These are phyloP conservation scores for Apophysomyces trapeziformis DNA, from an alignment of 371 early-diverging fungal species.

Conservation along the genomic window DNA sequence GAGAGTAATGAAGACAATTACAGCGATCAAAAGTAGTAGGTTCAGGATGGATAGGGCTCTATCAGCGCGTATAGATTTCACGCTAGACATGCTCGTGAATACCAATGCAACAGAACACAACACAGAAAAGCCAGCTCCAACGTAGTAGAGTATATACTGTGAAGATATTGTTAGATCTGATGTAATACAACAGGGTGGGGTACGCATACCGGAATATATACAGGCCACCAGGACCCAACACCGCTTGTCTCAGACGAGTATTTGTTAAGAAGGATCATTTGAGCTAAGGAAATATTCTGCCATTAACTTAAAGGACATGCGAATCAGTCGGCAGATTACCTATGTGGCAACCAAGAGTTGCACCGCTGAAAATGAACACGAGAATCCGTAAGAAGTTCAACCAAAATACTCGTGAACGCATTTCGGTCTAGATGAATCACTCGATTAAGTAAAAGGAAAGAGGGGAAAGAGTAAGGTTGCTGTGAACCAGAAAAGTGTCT, in stretches of 20 bases:
- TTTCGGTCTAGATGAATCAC: not conserved
- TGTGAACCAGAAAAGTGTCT: no score
- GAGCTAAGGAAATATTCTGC: conserved; percentile 21
- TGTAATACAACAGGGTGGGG: not conserved
- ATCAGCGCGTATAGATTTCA: conserved; percentile 31
- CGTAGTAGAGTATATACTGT: conserved; percentile 48
- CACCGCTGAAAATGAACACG: conserved; percentile 20
- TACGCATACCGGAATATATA: conserved; percentile 32
- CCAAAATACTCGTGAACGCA: conserved; percentile 26
- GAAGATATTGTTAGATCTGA: not conserved
- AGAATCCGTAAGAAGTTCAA: conserved; percentile 21
- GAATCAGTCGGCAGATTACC: conserved; percentile 11
- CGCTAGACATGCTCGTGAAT: conserved; percentile 19
- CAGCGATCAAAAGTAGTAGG: conserved; percentile 30
- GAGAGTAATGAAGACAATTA: conserved; percentile 39
- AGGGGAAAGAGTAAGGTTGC: not conserved
- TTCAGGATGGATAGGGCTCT: conserved; percentile 33
- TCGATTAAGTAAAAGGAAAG: not conserved
- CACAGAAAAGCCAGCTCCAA: conserved; percentile 41
- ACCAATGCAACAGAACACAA: conserved; percentile 32
- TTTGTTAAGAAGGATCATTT: conserved; percentile 30
- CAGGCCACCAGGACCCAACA: conserved; percentile 30
- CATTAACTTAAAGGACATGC: no score
- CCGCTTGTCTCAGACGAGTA: conserved; percentile 2
- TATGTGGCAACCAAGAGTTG: conserved; percentile 27